A percentile compares a stretch with the other conserved stretches of the same genome.
These are phyloP conservation scores for Moringa oleifera DNA, from an alignment of 345 rosid genomes.

Conservation along the genomic window DNA sequence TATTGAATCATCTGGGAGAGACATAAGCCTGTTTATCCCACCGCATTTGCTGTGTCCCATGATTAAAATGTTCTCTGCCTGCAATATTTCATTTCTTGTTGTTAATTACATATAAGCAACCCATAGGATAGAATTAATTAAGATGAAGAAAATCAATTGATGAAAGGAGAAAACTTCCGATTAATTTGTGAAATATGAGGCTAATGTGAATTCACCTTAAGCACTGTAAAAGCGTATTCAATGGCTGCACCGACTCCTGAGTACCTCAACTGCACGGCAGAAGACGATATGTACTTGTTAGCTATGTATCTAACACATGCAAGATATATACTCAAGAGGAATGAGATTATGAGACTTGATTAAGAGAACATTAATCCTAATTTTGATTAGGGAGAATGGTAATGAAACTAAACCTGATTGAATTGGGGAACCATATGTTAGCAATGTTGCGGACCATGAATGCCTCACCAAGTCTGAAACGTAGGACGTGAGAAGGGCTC, in stretches of 20 bases:
- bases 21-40: slow-evolving; percentile 94
- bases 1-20: slow-evolving; percentile 46
- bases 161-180: neutral
- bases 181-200: no score
- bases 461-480: slow-evolving; percentile 90
- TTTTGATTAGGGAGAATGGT: no score
- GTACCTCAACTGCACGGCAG: slow-evolving; percentile 26
- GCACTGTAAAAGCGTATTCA: slow-evolving; percentile 87
- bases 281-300: neutral
- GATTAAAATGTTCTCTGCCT: slow-evolving; percentile 80
- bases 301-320: no score
- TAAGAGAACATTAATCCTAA: no score
- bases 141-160: no score
- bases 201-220: slow-evolving; percentile 78
- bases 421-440: slow-evolving; percentile 78
- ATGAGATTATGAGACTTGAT: no score
- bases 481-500: slow-evolving; percentile 81
- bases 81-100: slow-evolving; percentile 7
- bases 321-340: no score
- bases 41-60: slow-evolving; percentile 95
- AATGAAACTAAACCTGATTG: slow-evolving; percentile 56
- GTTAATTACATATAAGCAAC: no score
- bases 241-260: slow-evolving; percentile 74
- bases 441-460: slow-evolving; percentile 88
- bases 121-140: no score